phyloP scores from a whole-genome alignment of 78 protist genomes.

The Acrasis kona region DNA sequence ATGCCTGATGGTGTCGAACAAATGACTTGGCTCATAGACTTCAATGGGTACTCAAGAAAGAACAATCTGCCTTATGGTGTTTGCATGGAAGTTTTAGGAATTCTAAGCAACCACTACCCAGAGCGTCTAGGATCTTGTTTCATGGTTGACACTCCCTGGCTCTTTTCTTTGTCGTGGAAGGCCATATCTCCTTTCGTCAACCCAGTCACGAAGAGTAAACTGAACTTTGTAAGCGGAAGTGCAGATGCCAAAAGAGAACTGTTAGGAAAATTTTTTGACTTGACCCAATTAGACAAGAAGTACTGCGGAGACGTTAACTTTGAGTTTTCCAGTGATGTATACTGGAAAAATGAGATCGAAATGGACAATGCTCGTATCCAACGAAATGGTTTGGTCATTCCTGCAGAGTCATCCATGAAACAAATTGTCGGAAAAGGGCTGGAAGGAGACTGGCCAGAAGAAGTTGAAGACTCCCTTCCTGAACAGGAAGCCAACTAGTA shows the following conservation, averaged over 20 bases:
- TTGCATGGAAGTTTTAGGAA: neutral
- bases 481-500: too few species aligned
- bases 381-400: too few species aligned
- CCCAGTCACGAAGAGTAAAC: neutral
- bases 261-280: neutral
- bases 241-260: neutral
- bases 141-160: neutral
- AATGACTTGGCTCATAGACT: neutral
- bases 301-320: neutral
- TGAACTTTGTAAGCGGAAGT: neutral
- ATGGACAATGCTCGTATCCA: too few species aligned
- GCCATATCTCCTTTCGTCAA: neutral
- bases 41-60: neutral
- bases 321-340: neutral
- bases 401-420: too few species aligned
- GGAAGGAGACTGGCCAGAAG: too few species aligned
- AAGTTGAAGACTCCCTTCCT: too few species aligned
- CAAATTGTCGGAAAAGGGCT: too few species aligned
- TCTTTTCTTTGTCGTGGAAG: neutral
- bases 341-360: neutral
- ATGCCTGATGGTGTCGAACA: neutral
- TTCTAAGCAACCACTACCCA: neutral
- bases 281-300: neutral
- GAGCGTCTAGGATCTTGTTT: neutral
- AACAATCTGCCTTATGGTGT: neutral